Conservation (phyloP, 257 asterid species). For the Rehmannia glutinosa region DNA sequence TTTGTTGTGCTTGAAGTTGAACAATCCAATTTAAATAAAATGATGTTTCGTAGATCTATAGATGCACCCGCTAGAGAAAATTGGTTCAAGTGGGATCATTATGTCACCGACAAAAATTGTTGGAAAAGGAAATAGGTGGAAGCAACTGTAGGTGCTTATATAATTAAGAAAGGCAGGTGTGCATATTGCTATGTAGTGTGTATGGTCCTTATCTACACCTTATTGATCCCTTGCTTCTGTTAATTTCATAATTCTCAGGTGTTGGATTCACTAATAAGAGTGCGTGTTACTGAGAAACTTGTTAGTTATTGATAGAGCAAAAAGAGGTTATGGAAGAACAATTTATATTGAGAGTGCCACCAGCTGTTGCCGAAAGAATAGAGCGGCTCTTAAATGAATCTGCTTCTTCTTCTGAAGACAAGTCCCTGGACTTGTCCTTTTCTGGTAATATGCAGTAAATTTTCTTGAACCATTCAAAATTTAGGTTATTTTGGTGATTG, state of each 20-base stretch:
- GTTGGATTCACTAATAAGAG: slow-evolving; percentile 2
- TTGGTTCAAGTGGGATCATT: neutral
- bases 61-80: no score
- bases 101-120: neutral
- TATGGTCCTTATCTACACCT: neutral
- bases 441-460: slow-evolving; percentile 36
- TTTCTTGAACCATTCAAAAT: neutral
- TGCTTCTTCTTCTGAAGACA: slow-evolving; percentile 73
- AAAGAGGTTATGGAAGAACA: slow-evolving; percentile 45
- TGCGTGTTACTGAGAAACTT: neutral
- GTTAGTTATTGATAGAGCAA: neutral
- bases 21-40: no score
- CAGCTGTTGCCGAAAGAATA: slow-evolving; percentile 59
- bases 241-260: neutral
- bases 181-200: neutral
- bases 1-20: no score
- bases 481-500: neutral
- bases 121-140: neutral
- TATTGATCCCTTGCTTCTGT: neutral
- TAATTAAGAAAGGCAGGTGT: neutral
- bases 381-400: slow-evolving; percentile 68
- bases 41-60: no score
- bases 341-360: slow-evolving; percentile 47
- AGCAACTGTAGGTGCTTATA: neutral
- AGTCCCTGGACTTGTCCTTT: slow-evolving; percentile 67